Base-by-base conservation (phyloP, 2,329 filamentous ascomycete species). In the Alternaria alternata region DNA sequence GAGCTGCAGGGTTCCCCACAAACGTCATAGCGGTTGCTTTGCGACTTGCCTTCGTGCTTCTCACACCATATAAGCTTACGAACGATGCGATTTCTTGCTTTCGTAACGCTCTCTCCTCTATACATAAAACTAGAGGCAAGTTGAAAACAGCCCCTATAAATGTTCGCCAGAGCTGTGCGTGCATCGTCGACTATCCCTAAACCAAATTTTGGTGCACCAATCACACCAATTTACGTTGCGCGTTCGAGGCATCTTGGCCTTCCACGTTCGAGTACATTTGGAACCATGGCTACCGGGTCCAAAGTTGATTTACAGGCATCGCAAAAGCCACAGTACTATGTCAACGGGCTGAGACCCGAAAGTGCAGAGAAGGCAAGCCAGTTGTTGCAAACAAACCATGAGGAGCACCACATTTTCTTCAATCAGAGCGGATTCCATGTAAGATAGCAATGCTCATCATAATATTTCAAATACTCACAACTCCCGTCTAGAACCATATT, bases 371-470 rank as follows among this genome's bases (percentile, higher is more conserved):
- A 82, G 60, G 84, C 86, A 1, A 89, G 88, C 4, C 82, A 91
- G 63, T 79, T 96, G 4, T 80, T 97, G 18, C 91, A 96, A 74
- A 81, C 88, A 58, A 93, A 97, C 71, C 85, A 95, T 65, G 86
- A 85, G 28, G 88, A 79, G 81, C 85, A 93, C 68, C 91, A 96
- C 73, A 89, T 93, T 59, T 96, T 90, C 80, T 96, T 93, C 83
- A 96, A 95, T 62, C 61, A 84, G 0, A 72, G 78, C 2, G 90
- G 90, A 0, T 96, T 91, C 64, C 94, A 97, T 72, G 92, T 77
- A 69, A 43, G 65, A 20, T 7, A 12, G 8, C 26, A 7, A 7
- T 9, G 5, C 14, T 51, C 14, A 38, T 36, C 0, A 18, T 4
- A 8, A 24, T 8, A 3, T 36, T 2, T 24, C 7, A 24, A 36